Base-by-base conservation (phyloP, 106 monocot genomes). In the Posidonia australis region DNA sequence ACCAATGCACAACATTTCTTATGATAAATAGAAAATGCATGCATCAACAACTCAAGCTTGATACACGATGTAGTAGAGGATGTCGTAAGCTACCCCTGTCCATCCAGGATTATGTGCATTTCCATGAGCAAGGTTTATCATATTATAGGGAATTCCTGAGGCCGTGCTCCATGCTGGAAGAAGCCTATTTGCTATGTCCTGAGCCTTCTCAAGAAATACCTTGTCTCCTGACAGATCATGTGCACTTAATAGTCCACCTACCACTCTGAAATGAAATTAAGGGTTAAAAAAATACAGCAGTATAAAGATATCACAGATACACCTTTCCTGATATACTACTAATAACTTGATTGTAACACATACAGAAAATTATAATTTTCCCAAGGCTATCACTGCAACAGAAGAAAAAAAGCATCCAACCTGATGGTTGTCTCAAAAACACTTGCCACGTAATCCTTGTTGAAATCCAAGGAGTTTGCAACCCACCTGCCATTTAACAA, bases 401-500 rank as follows among this genome's bases (percentile, higher is more conserved):
- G 11, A 12, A 10, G 30, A 6, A 43, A 1, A 62, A 24, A 43
- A 19, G n/a, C 21, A 22, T 4, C 20, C 61, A 25, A 93, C 93
- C 93, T 93, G 86, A 89, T 93, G 75, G 86, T 93, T 75, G 93
- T 93, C 78, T 93, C 93, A 75, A 93, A 93, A 66, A 93, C 89
- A 78, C 93, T 93, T 30, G 83, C 93, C 66, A 79, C 89, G 52
- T 89, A 89, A 55, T 93, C 83, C 75, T 93, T 89, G 77, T 93
- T 80, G 81, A 93, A 93, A 76, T 89, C 81, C 67, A 93, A 74
- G 23, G 83, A 83, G 51, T 76, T 80, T 52, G 89, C 86, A 72
- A 93, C 77, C 89, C 93, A 93, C 60, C 93, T 93, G 93, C 25
- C 60, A 83, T 70, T 47, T 77, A 69, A 25, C 19, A 13, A 76